Evolutionary conservation across 2,329 filamentous ascomycete genomes (phyloP).

Genomic region (Hymenoscyphus infarciens): DNA sequence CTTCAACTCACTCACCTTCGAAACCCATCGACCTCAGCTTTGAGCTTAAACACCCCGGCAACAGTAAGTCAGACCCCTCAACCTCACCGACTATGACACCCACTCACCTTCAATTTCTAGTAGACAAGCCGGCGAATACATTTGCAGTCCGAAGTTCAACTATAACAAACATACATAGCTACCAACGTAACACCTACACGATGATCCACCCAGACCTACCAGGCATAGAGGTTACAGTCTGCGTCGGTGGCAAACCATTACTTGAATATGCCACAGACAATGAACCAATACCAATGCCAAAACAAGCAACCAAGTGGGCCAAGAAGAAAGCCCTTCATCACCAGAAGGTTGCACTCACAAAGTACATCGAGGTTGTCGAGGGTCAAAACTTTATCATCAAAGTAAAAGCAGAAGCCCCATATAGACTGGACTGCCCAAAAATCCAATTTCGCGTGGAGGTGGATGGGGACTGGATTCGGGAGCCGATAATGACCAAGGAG

Average conservation of each 20-base stretch:
- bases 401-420: background rate
- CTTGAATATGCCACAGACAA: slow-evolving; percentile 15
- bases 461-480: background rate
- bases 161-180: background rate
- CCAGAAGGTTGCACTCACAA: background rate
- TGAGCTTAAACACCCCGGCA: background rate
- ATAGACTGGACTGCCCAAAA: background rate
- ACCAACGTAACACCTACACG: background rate
- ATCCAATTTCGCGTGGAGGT: slow-evolving; percentile 4
- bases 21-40: background rate
- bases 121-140: background rate
- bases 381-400: background rate
- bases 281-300: background rate
- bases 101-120: background rate
- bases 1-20: background rate
- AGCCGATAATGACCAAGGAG: background rate
- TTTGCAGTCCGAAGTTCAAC: background rate
- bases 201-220: slow-evolving; percentile 18
- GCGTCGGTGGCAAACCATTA: slow-evolving; percentile 10
- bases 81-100: background rate
- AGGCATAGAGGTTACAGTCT: slow-evolving; percentile 15
- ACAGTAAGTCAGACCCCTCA: background rate
- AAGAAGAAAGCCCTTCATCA: background rate
- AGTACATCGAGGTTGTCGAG: slow-evolving; percentile 14
- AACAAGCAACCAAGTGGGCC: background rate